phyloP scores from a whole-genome alignment of 768 basidiomycete species.

The Stropharia rugosoannulata region DNA sequence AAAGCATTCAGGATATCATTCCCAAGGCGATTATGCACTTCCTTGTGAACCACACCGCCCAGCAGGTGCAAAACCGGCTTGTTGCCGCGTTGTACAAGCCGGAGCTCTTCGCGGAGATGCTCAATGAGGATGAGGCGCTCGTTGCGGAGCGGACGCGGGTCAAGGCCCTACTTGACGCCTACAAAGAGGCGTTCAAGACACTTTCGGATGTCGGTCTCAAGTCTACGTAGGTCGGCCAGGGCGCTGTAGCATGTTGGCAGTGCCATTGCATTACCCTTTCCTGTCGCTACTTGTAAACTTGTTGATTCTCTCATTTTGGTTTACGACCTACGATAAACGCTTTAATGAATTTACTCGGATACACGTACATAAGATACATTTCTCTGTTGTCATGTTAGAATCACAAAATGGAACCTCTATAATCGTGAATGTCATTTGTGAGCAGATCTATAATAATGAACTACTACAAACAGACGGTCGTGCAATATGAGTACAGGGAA shows the following conservation, averaged over 20 bases:
- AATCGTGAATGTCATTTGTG: conserved; percentile 1
- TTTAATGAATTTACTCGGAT: not conserved
- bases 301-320: not conserved
- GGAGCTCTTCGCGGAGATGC: conserved; percentile 82
- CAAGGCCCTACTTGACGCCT: conserved; percentile 92
- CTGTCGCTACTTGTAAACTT: not conserved
- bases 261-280: not conserved
- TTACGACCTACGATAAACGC: not conserved
- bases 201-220: conserved; percentile 82
- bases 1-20: conserved; percentile 94
- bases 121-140: conserved; percentile 94
- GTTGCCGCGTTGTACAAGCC: conserved; percentile 96
- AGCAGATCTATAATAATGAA: conserved; percentile 3
- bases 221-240: conserved; percentile 35
- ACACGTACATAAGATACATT: not conserved
- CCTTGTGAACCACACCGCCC: conserved; percentile 94
- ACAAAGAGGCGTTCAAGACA: conserved; percentile 91
- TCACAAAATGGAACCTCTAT: not conserved
- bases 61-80: conserved; percentile 94
- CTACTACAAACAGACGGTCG: conserved; percentile 4
- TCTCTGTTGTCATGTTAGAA: not conserved
- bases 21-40: conserved; percentile 99
- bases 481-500: conserved; percentile 8
- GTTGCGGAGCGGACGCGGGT: conserved; percentile 93
- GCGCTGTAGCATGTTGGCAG: not conserved